phyloP scores from a whole-genome alignment of 306 rosid species.

The Pyrus bretschneideri region DNA sequence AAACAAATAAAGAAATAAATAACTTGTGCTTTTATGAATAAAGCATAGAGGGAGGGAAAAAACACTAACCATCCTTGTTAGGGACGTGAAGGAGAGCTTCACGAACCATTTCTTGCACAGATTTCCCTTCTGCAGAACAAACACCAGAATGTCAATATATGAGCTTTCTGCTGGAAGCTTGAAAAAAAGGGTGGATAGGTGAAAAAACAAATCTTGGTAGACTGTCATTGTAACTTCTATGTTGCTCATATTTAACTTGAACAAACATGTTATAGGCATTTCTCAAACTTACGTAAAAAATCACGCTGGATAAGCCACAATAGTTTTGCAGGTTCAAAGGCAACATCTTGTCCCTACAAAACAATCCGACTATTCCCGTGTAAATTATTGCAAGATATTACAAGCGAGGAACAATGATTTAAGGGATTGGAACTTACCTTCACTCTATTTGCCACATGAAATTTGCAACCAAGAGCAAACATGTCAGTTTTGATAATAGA shows the following conservation, averaged over 20 bases:
- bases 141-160: constrained; percentile 15
- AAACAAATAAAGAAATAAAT: not conserved
- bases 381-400: constrained; percentile 5
- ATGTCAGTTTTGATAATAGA: constrained; percentile 29
- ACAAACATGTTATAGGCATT: constrained; percentile 6
- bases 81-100: constrained; percentile 87
- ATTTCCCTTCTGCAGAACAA: constrained; percentile 69
- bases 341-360: constrained; percentile 87
- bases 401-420: not conserved
- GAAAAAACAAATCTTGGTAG: not conserved
- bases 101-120: constrained; percentile 87
- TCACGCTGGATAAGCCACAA: constrained; percentile 99
- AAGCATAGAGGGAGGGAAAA: not conserved
- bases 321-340: constrained; percentile 98
- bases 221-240: not conserved
- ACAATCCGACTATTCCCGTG: constrained; percentile 13
- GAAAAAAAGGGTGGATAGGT: not conserved
- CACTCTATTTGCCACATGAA: constrained; percentile 51
- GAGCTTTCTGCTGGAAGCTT: not conserved
- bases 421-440: constrained; percentile 53
- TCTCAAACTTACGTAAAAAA: constrained; percentile 70
- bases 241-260: not conserved
- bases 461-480: constrained; percentile 32
- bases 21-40: not conserved
- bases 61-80: constrained; percentile 60